phyloP scores from a whole-genome alignment of 75 land plant species.

The Pseudotsuga menziesii region DNA sequence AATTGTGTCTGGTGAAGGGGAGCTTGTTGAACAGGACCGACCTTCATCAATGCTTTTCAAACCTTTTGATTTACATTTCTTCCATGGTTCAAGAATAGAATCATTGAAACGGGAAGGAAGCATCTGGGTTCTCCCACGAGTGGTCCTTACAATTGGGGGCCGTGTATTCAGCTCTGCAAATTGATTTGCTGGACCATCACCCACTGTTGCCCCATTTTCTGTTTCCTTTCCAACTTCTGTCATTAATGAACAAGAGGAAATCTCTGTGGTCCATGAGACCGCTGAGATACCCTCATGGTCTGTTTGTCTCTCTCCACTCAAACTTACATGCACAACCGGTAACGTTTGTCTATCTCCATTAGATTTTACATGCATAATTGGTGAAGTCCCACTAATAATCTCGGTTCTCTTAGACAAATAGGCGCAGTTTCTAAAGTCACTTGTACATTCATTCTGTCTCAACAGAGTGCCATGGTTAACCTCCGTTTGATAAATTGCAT shows the following conservation, averaged over 20 bases:
- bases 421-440: background rate
- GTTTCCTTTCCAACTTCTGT: background rate
- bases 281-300: background rate
- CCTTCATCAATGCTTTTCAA: background rate
- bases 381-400: background rate
- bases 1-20: background rate
- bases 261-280: constrained; percentile 9
- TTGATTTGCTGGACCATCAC: background rate
- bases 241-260: background rate
- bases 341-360: constrained; percentile 6
- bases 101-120: constrained; percentile 76
- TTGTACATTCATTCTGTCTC: constrained; percentile 3
- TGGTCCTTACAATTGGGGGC: constrained; percentile 65
- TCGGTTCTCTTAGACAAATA: background rate
- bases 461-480: background rate
- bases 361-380: background rate
- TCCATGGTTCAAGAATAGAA: constrained; percentile 78
- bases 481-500: background rate
- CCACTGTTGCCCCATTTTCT: background rate
- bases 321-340: background rate
- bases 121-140: constrained; percentile 73
- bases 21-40: too few relatives aligned
- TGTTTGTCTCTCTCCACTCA: constrained; percentile 8
- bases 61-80: constrained; percentile 37
- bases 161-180: constrained; percentile 1